phyloP scores from a whole-genome alignment of 1,284 basidiomycete species.

The Mycena citricolor region DNA sequence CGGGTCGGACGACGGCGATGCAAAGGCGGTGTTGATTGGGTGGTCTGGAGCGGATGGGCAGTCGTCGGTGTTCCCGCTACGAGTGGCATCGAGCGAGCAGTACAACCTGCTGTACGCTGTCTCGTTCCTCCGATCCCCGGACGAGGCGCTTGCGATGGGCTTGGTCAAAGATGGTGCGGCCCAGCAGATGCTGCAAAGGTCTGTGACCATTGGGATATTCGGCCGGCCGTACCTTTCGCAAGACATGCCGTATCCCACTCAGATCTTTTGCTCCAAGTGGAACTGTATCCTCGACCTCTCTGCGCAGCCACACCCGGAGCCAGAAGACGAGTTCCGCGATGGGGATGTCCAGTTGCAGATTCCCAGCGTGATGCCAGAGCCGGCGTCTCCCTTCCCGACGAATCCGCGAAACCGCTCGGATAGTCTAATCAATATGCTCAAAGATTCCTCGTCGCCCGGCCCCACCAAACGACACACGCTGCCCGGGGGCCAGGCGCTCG shows the following conservation, averaged over 20 bases:
- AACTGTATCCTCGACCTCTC: conserved; percentile 83
- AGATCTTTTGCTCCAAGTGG: conserved; percentile 79
- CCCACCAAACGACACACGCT: conserved; percentile 62
- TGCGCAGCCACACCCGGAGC: conserved; percentile 33
- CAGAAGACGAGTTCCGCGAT: conserved; percentile 25
- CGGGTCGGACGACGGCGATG: conserved; percentile 55
- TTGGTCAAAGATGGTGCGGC: conserved; percentile 26
- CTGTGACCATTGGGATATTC: conserved; percentile 76
- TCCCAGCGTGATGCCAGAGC: conserved; percentile 63
- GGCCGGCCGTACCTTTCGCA: conserved; percentile 68
- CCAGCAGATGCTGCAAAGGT: conserved; percentile 57
- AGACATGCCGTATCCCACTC: conserved; percentile 72
- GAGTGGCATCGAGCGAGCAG: conserved; percentile 69
- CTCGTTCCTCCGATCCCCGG: conserved; percentile 64
- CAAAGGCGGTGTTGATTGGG: conserved; percentile 65
- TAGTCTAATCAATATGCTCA: conserved; percentile 24
- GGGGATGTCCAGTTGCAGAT: conserved; percentile 18
- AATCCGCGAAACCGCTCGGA: conserved; percentile 22
- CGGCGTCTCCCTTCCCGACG: conserved; percentile 66
- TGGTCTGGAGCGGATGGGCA: conserved; percentile 49
- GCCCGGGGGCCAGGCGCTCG: conserved; percentile 34
- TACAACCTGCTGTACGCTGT: conserved; percentile 87
- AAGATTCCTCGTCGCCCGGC: conserved; percentile 34
- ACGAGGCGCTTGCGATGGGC: conserved; percentile 50
- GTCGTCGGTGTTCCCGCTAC: conserved; percentile 64